Evolutionary conservation across 805 yeast genomes (phyloP), one percentile per base, ranked within the genome.

Genomic region (Zygotorulaspora danielsina): DNA sequence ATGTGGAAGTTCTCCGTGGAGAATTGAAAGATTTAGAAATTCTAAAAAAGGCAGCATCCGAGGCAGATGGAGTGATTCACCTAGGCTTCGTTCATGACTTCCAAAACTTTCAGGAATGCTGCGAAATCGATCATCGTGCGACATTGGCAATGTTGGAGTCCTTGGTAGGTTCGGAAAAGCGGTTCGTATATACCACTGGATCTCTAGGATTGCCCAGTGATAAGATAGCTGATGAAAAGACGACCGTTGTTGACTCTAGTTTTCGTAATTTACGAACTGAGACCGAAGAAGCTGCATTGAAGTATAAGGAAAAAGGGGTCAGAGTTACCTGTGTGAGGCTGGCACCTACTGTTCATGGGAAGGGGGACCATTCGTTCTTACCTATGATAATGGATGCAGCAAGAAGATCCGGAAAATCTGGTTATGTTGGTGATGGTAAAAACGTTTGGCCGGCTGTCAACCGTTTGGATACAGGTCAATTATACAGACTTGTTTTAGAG

Each of bases 21-120:
- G 52, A 43, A 6, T 42, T 69, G 3, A 43, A 44, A 11, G 60
- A 57, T 31, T 21, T 54, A 2, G 68, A 65, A 0, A 26, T 49
- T 2, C 49, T 69, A 9, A 49, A 39, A 17, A 44, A 55, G 29
- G 62, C 50, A 5, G 61, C 66, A 8, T 17, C 38, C 6, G 52
- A 50, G 32, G 36, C 59, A 6, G 73, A 69, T 40, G 72, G 61
- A 7, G 61, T 63, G 9, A 34, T 66, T n/a, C 72, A 67, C 38
- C 41, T 64, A 28, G 73, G 62, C 1, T 67, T 59, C 43, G 45
- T 52, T 19, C 65, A 63, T 41, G 65, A 65, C 35, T 63, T 58
- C 36, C 13, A 42, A 4, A 45, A 56, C 10, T 48, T 41, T 22
- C 48, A 32, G 2, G 33, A 50, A n/a, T 29, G 53, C 21, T 37